Evolutionary conservation across 148 eudicot genomes (phyloP).

Genomic region (Limonium bicolor): DNA sequence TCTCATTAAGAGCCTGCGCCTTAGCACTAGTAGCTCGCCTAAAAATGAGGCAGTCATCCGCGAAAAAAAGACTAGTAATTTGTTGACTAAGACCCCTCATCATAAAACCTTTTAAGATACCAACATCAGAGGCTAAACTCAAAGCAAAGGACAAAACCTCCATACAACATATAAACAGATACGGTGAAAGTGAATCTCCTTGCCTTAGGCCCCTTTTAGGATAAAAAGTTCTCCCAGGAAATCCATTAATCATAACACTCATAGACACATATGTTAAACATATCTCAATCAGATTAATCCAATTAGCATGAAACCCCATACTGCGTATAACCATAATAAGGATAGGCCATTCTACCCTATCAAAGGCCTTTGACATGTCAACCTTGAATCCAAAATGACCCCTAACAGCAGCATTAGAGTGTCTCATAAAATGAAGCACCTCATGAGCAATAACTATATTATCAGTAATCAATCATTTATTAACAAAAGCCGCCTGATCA

Average conservation of each 20-base stretch:
- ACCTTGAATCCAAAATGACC: neutral
- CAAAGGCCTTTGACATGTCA: neutral
- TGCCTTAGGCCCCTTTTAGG: neutral
- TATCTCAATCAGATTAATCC: neutral
- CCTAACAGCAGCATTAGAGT: accelerated
- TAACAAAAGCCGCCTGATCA: neutral
- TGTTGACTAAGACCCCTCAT: neutral
- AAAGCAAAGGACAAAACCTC: neutral
- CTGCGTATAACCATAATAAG: neutral
- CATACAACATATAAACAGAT: neutral
- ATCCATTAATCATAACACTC: neutral
- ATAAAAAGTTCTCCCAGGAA: neutral
- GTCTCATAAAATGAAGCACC: neutral
- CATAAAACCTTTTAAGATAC: neutral
- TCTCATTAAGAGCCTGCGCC: neutral
- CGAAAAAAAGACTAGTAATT: neutral
- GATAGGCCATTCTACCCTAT: neutral
- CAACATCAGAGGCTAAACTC: neutral
- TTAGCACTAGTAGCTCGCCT: neutral
- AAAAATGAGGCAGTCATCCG: neutral
- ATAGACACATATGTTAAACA: neutral
- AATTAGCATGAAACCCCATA: neutral
- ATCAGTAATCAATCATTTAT: neutral
- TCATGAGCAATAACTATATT: neutral
- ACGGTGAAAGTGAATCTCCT: neutral